Evolutionary conservation across 179 eudicot genomes (phyloP), one percentile per base, ranked within the genome.

Genomic region (Beta macrorhiza): DNA sequence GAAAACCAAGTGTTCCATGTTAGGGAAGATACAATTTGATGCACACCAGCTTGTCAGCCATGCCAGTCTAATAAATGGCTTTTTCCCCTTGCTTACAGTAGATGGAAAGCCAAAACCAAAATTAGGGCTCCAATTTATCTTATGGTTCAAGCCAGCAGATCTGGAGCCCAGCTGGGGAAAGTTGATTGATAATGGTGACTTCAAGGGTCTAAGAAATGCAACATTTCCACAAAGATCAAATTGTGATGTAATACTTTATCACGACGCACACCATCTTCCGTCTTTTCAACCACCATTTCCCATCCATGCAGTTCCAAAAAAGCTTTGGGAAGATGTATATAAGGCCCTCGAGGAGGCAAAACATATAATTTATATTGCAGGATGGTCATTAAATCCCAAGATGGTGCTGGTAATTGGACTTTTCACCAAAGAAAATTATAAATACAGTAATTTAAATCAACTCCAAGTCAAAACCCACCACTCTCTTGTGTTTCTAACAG

Each of bases 351-450:
- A 92, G 49, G 97, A 87, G 16, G 99, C 99, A 52, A 94, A 91
- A 88, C 90, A 92, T 84, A 84, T 94, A 82, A 86, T 94, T 73
- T 96, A 94, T 84, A 96, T 96, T 56, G 97, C 93, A 17, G 99
- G 98, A 81, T 96, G 99, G 98, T 94, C 99, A 78, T 82, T 96
- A 62, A 96, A 92, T 84, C 99, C 99, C 53, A 90, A 85, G 55
- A 77, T 94, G 85, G 91, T 89, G 65, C 89, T 94, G 94, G 97
- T 92, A 88, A 91, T 81, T 79, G 47, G 15, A 12, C 59, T 61
- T 59, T 37, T 12, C 7, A 67, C 61, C 37, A 42, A 81, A 72
- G 19, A 32, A 13, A 53, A 29, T 2, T 13, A 29, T 42, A 29
- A 32, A 47, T 20, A 25, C 20, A 53, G 49, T 22, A 20, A 22